Base-by-base conservation (phyloP, 2,329 filamentous ascomycete species). In the Xenoacremonium recifei region DNA sequence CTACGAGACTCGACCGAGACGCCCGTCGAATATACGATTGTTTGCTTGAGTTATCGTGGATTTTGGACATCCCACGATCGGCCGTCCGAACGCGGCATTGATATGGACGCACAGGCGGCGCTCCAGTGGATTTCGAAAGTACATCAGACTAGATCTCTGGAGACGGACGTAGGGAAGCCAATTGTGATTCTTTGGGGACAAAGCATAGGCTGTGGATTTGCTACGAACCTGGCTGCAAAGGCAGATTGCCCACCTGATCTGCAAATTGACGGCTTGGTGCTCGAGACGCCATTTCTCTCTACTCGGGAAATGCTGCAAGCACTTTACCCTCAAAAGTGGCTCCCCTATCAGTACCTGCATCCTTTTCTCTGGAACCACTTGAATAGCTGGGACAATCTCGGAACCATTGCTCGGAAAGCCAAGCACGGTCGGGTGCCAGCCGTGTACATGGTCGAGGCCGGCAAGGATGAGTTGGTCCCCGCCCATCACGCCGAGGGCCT, bases 61-160 rank as follows among this genome's bases (percentile, higher is more conserved):
- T 92, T 85, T 60, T 92, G 87, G 88, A 89, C 75, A 10, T 91
- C 86, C 2, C 74, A 78, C 21, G 87, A 89, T 15, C 74, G 82
- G 4, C 79, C 87, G 6, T 84, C 81, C 3, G 85, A 91, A 58
- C 67, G 64, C 27, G 87, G 87, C 2, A 85, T 92, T 49, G 76
- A 85, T 52, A 65, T 74, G 15, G 87, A 92, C 60, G 77, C 84
- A 1, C 70, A 76, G 42, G 84, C 86, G 1, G 77, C 83, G 6
- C 58, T 87, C 17, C 53, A 68, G 9, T 89, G 84, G 84, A 73
- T 85, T 18, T 68, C 69, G 4, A 56, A 73, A 15, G 48, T 65
- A 18, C 70, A 76, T 29, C 19, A 25, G 17, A 49, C 48, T 48
- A 45, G 45, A 44, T 40, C 41, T 21, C 35, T 41, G 18, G 48